phyloP scores from a whole-genome alignment of 495 filamentous ascomycete genomes.

The Chaetomium tenue region DNA sequence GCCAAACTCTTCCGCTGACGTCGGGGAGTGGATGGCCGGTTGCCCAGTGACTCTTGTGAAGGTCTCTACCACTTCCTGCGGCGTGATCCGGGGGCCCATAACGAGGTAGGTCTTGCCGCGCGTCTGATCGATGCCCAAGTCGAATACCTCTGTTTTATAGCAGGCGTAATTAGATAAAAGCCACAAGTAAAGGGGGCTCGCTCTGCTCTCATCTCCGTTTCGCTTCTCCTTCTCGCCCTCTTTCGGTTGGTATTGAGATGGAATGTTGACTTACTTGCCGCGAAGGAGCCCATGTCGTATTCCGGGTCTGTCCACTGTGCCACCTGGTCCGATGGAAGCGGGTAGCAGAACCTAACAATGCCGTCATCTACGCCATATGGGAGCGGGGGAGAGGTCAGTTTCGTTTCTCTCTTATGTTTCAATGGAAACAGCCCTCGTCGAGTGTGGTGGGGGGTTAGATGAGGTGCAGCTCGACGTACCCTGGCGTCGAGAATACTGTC shows the following conservation, averaged over 20 bases:
- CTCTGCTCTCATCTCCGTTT: neutral
- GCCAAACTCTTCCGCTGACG: conserved; percentile 1
- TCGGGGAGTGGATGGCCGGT: conserved; percentile 5
- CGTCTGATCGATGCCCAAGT: conserved; percentile 6
- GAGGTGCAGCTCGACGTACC: conserved; percentile 3
- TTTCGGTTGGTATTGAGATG: neutral
- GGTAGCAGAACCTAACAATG: neutral
- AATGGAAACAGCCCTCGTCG: neutral
- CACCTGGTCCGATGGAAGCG: neutral
- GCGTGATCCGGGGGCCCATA: neutral
- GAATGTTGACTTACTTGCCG: conserved; percentile 4
- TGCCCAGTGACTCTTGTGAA: conserved; percentile 9
- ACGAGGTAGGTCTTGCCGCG: conserved; percentile 5
- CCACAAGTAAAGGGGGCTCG: neutral
- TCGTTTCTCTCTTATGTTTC: neutral
- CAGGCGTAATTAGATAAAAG: neutral
- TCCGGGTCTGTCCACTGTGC: conserved; percentile 3
- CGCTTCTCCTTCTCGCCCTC: neutral
- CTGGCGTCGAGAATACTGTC: conserved; percentile 4
- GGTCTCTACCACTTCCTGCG: conserved; percentile 6
- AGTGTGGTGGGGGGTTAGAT: neutral
- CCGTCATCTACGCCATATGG: neutral
- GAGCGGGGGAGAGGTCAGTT: neutral
- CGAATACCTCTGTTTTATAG: neutral
- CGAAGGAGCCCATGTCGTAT: conserved; percentile 2